A percentile compares a stretch with the other conserved stretches of the same genome.
Evolutionary conservation across 805 yeast species (phyloP).

Genomic region (Myxozyma sirexii): DNA sequence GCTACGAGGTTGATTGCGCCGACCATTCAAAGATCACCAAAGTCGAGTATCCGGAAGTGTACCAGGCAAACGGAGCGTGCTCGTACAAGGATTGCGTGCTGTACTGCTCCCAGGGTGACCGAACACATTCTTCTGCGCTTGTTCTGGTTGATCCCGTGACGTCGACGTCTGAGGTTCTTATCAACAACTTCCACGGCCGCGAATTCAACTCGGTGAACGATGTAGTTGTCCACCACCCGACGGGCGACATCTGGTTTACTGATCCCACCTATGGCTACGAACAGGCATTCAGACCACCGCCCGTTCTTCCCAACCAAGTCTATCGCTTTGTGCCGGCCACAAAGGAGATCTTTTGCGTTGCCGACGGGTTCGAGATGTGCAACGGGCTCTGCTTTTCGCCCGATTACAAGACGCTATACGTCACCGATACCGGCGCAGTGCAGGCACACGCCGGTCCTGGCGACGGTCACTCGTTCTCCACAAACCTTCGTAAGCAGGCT

Average conservation of each 20-base stretch:
- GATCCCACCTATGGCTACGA: slow-evolving; percentile 32
- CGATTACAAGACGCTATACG: slow-evolving; percentile 22
- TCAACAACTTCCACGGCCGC: slow-evolving; percentile 32
- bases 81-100: slow-evolving; percentile 19
- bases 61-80: slow-evolving; percentile 32
- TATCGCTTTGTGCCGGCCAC: slow-evolving; percentile 28
- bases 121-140: slow-evolving; percentile 16
- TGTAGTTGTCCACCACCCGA: slow-evolving; percentile 31
- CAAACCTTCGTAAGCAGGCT: slow-evolving; percentile 18
- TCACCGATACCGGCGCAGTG: slow-evolving; percentile 31
- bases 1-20: slow-evolving; percentile 18
- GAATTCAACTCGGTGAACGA: slow-evolving; percentile 30
- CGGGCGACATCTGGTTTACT: slow-evolving; percentile 34
- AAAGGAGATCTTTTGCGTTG: slow-evolving; percentile 13
- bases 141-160: slow-evolving; percentile 26
- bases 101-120: slow-evolving; percentile 30
- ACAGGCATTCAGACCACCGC: slow-evolving; percentile 28
- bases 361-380: slow-evolving; percentile 29
- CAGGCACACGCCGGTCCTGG: slow-evolving; percentile 30
- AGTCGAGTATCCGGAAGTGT: slow-evolving; percentile 18
- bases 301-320: slow-evolving; percentile 25
- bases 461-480: slow-evolving; percentile 24
- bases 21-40: slow-evolving; percentile 10
- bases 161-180: slow-evolving; percentile 9
- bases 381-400: slow-evolving; percentile 34